Conservation (phyloP, 345 rosid species). For the Boechera stricta region DNA sequence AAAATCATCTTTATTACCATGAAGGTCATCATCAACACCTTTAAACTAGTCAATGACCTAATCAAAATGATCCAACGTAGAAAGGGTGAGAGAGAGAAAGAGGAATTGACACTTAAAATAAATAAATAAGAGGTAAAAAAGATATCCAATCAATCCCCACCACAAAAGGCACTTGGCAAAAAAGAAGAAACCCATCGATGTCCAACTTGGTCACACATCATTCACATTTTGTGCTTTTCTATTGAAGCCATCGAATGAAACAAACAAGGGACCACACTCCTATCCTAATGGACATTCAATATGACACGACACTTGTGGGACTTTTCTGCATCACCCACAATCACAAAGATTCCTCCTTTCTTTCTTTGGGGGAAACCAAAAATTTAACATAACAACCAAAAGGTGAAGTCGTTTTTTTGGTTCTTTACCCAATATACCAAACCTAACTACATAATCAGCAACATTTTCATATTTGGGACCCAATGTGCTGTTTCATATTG, state of each 20-base stretch:
- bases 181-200: slow-evolving; percentile 37
- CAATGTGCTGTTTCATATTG: slow-evolving; percentile 32
- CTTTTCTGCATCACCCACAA: slow-evolving; percentile 44
- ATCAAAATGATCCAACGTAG: slow-evolving; percentile 28
- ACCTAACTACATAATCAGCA: slow-evolving; percentile 29
- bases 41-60: slow-evolving; percentile 41
- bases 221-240: slow-evolving; percentile 42
- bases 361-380: slow-evolving; percentile 24
- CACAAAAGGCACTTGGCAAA: slow-evolving; percentile 40
- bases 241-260: slow-evolving; percentile 40
- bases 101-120: background rate
- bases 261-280: slow-evolving; percentile 42
- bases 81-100: background rate
- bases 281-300: slow-evolving; percentile 39
- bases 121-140: background rate
- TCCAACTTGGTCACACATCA: slow-evolving; percentile 48
- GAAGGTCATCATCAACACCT: slow-evolving; percentile 35
- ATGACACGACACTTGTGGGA: slow-evolving; percentile 38
- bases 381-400: slow-evolving; percentile 1
- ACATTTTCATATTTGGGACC: slow-evolving; percentile 29
- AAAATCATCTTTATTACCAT: slow-evolving; percentile 15
- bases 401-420: slow-evolving; percentile 9
- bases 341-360: slow-evolving; percentile 39
- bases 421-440: slow-evolving; percentile 16
- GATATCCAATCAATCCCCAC: slow-evolving; percentile 28